These are phyloP conservation scores for Styphnolobium japonicum DNA, from an alignment of 306 rosid species.

Conservation along the genomic window DNA sequence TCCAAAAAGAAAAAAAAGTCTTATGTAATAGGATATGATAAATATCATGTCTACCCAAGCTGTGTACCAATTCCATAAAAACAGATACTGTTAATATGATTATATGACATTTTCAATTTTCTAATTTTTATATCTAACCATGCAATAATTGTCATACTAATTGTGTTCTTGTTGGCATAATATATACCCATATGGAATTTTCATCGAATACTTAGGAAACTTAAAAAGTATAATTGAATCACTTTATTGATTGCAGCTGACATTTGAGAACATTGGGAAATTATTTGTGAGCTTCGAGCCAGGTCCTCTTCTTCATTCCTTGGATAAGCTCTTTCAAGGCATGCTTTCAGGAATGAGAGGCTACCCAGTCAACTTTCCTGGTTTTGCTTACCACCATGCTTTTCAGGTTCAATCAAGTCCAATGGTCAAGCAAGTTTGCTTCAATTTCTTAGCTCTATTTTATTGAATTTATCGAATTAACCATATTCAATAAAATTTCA, in stretches of 20 bases:
- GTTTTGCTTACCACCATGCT: constrained; percentile 29
- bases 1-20: no score
- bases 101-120: no score
- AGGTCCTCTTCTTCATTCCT: background rate
- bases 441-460: background rate
- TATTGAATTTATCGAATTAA: background rate
- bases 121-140: no score
- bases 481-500: background rate
- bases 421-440: background rate
- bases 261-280: constrained; percentile 24
- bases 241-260: background rate
- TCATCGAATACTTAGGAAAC: background rate
- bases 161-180: no score
- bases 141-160: no score
- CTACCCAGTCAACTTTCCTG: constrained; percentile 43
- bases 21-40: no score
- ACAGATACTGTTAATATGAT: no score
- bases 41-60: no score
- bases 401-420: constrained; percentile 6
- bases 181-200: background rate
- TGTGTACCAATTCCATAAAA: no score
- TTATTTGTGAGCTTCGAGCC: constrained; percentile 13
- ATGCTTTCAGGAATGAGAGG: constrained; percentile 37
- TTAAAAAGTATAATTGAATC: background rate
- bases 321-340: constrained; percentile 16